Conservation (phyloP, 1,139 yeast species). For the Suhomyces coccinellae region DNA sequence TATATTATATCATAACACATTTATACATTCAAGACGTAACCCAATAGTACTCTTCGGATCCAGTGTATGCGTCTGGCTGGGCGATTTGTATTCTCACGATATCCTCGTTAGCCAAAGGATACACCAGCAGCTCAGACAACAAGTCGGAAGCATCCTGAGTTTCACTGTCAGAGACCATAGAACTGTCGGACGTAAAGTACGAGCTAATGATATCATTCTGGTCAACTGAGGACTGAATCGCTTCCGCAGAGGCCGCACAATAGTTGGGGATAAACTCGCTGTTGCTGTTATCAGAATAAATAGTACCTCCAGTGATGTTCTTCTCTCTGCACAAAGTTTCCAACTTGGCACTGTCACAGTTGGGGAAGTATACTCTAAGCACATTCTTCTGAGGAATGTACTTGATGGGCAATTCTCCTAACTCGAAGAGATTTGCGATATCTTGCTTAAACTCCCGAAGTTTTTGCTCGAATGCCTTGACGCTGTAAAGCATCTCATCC, state of each 20-base stretch:
- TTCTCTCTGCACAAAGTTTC: constrained; percentile 51
- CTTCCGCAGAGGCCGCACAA: not conserved
- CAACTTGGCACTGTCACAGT: constrained; percentile 52
- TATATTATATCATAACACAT: constrained; percentile 2
- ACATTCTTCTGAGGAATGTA: constrained; percentile 33
- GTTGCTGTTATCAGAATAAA: constrained; percentile 28
- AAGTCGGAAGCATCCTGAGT: constrained; percentile 20
- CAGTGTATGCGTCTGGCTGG: constrained; percentile 14
- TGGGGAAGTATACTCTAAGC: constrained; percentile 57
- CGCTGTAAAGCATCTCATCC: constrained; percentile 38
- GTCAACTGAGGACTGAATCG: constrained; percentile 7
- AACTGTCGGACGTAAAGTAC: constrained; percentile 18
- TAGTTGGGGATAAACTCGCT: constrained; percentile 4
- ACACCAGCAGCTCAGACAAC: constrained; percentile 21
- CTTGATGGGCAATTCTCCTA: constrained; percentile 54
- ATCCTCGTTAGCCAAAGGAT: constrained; percentile 25
- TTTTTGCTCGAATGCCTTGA: constrained; percentile 34
- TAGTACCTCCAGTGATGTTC: constrained; percentile 51
- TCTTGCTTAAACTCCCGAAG: constrained; percentile 37
- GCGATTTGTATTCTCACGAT: constrained; percentile 23
- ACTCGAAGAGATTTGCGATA: constrained; percentile 39
- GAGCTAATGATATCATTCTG: constrained; percentile 29
- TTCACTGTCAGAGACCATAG: constrained; percentile 17
- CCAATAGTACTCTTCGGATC: constrained; percentile 27
- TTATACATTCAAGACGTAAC: constrained; percentile 14